A percentile compares a stretch with the other conserved stretches of the same genome.
Conservation (phyloP, 495 filamentous ascomycete genomes). For the Penicilliopsis zonata region DNA sequence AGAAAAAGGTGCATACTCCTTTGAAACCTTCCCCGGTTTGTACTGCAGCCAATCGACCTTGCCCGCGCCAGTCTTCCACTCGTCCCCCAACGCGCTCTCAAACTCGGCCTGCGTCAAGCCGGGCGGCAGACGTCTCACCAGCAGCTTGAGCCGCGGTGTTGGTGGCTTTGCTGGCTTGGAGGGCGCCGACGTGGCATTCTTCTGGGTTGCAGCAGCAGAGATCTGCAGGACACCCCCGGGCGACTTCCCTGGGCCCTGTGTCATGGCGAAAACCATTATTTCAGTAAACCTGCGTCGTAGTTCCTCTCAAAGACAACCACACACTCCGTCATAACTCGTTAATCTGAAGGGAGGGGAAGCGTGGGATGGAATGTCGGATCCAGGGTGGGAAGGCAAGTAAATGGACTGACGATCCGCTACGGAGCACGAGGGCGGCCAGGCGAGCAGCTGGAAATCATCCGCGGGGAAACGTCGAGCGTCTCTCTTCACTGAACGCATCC, state of each 20-base stretch:
- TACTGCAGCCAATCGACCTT: constrained; percentile 77
- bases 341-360: background rate
- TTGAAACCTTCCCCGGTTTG: constrained; percentile 72
- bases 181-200: constrained; percentile 34
- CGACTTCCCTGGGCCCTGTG: constrained; percentile 28
- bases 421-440: constrained; percentile 6
- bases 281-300: no score
- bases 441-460: constrained; percentile 8
- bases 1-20: no score
- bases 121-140: constrained; percentile 78
- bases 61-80: constrained; percentile 67
- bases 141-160: constrained; percentile 62
- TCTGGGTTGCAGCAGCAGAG: constrained; percentile 43
- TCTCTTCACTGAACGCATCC: no score
- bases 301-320: no score
- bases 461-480: no score
- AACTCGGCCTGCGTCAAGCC: constrained; percentile 76
- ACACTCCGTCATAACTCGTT: no score
- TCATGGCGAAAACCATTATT: constrained; percentile 11
- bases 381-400: no score
- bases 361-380: no score
- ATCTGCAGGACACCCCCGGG: constrained; percentile 48
- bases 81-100: constrained; percentile 56
- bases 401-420: constrained; percentile 2
- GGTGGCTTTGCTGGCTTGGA: constrained; percentile 42